phyloP scores from a whole-genome alignment of 176 grass and related monocot species.

The Aechmea fasciata region DNA sequence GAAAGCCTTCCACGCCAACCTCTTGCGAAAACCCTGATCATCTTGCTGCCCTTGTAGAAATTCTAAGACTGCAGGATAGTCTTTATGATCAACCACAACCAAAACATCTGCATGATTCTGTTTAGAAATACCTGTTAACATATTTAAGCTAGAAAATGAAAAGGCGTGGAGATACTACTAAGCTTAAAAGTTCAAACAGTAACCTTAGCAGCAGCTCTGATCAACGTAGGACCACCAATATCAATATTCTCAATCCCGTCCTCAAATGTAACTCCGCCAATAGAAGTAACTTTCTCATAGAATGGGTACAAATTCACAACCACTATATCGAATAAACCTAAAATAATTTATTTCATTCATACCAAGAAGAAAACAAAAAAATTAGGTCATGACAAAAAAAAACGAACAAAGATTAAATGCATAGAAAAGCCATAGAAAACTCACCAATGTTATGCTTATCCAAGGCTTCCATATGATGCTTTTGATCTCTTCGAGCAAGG shows the following conservation, averaged over 20 bases:
- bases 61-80: conserved; percentile 23
- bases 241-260: conserved; percentile 95
- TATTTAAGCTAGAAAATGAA: background rate
- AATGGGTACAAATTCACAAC: conserved; percentile 97
- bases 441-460: conserved; percentile 69
- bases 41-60: conserved; percentile 32
- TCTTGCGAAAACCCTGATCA: conserved; percentile 51
- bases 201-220: conserved; percentile 90
- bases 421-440: background rate
- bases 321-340: conserved; percentile 94
- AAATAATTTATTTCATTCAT: conserved; percentile 6
- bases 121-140: background rate
- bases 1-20: conserved; percentile 82
- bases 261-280: conserved; percentile 63
- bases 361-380: background rate
- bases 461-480: conserved; percentile 66
- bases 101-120: conserved; percentile 29
- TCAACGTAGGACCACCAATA: conserved; percentile 90
- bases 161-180: background rate
- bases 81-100: conserved; percentile 26
- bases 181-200: background rate
- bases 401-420: background rate
- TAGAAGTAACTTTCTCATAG: conserved; percentile 78
- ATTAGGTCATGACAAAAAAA: background rate
- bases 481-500: conserved; percentile 87